These are phyloP conservation scores for Suillus clintonianus DNA, from an alignment of 768 basidiomycete species.

Conservation along the genomic window DNA sequence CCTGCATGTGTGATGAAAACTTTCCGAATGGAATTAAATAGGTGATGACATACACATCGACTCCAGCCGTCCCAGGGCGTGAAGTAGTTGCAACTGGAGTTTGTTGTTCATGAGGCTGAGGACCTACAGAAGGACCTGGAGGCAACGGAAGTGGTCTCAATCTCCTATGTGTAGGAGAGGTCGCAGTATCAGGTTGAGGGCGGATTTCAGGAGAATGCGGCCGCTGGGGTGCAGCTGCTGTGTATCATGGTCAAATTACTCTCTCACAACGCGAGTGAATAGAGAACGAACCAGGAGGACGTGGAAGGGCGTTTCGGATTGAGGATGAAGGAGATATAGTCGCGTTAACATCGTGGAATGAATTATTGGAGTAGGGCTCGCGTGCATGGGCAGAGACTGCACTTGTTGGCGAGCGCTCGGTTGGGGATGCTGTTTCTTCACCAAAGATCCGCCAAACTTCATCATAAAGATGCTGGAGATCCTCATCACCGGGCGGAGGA, in stretches of 20 bases:
- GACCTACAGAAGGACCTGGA: conserved; percentile 18
- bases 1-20: conserved; percentile 12
- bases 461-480: conserved; percentile 73
- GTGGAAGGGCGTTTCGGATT: conserved; percentile 21
- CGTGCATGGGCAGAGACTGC: conserved; percentile 17
- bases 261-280: neutral
- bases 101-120: conserved; percentile 15
- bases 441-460: conserved; percentile 72
- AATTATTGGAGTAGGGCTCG: conserved; percentile 19
- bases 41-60: conserved; percentile 25
- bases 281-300: conserved; percentile 22
- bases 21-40: neutral
- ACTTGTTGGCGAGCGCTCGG: conserved; percentile 25
- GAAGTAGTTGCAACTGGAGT: conserved; percentile 15
- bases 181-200: conserved; percentile 20
- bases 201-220: conserved; percentile 20
- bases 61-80: conserved; percentile 24
- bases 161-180: conserved; percentile 32
- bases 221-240: conserved; percentile 13
- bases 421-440: conserved; percentile 43
- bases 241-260: neutral
- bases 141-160: conserved; percentile 29
- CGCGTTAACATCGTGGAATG: conserved; percentile 22
- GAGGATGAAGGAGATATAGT: conserved; percentile 10
- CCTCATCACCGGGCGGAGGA: conserved; percentile 60